Evolutionary conservation across 768 basidiomycete species (phyloP).

Genomic region (Pisolithus tinctorius): DNA sequence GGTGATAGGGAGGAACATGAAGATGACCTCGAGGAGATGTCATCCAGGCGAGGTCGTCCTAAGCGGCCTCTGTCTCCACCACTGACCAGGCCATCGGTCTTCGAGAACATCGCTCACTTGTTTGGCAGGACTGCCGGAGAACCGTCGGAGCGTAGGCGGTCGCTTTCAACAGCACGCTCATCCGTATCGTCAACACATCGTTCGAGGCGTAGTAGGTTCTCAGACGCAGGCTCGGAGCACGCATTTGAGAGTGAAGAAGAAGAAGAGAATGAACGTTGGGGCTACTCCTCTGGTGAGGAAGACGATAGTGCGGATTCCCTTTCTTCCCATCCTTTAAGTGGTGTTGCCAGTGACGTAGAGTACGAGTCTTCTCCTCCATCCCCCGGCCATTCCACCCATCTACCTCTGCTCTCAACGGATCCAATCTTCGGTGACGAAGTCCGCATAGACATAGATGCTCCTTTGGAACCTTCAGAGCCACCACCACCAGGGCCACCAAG

Average conservation of each 20-base stretch:
- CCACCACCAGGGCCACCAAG: constrained; percentile 80
- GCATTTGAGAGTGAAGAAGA: constrained; percentile 49
- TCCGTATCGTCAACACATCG: constrained; percentile 43
- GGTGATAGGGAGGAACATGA: constrained; percentile 31
- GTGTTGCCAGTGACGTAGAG: constrained; percentile 50
- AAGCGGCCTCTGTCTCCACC: constrained; percentile 32
- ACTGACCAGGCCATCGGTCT: constrained; percentile 37
- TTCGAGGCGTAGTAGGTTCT: constrained; percentile 45
- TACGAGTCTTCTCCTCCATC: constrained; percentile 70
- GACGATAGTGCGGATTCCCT: constrained; percentile 39
- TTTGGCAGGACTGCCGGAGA: constrained; percentile 50
- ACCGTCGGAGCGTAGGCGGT: constrained; percentile 40
- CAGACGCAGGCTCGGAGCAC: constrained; percentile 54
- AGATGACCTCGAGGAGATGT: constrained; percentile 27
- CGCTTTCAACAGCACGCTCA: constrained; percentile 49
- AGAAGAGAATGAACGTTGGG: constrained; percentile 77
- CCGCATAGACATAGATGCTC: constrained; percentile 72
- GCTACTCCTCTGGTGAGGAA: constrained; percentile 83
- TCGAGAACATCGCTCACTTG: constrained; percentile 62
- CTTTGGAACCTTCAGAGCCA: constrained; percentile 55
- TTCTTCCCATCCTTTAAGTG: constrained; percentile 14
- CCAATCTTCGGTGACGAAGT: constrained; percentile 80
- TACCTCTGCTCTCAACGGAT: constrained; percentile 68
- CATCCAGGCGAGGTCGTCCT: constrained; percentile 22
- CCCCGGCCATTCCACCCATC: constrained; percentile 36